Evolutionary conservation across 306 rosid genomes (phyloP).

Genomic region (Rosa persica): DNA sequence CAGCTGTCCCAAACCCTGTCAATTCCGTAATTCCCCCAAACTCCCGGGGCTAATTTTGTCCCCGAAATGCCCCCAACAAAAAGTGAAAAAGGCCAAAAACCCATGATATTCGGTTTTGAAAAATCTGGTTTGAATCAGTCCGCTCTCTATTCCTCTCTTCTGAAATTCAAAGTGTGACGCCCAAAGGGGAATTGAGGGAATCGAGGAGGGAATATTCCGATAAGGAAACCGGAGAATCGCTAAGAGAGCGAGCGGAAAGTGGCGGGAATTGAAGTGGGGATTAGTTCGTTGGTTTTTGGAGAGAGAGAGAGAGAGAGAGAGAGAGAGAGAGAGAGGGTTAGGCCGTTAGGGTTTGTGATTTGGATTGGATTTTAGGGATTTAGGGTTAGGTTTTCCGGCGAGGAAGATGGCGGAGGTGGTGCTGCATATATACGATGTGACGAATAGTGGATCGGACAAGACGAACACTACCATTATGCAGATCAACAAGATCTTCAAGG

Average conservation of each 20-base stretch:
- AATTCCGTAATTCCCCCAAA: constrained; percentile 15
- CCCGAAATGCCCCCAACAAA: background rate
- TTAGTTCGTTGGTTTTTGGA: background rate
- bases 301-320: background rate
- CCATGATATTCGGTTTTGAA: background rate
- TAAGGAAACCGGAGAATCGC: background rate
- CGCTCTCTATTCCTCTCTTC: background rate
- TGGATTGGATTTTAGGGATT: constrained; percentile 20
- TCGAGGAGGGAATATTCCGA: constrained; percentile 29
- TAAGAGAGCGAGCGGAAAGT: background rate
- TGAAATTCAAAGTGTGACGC: background rate
- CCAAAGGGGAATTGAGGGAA: constrained; percentile 23
- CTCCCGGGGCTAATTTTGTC: background rate
- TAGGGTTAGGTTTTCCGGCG: constrained; percentile 21
- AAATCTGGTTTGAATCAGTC: background rate
- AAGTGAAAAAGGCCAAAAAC: background rate
- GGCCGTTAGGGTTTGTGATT: constrained; percentile 9
- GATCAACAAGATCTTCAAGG: constrained; percentile 98
- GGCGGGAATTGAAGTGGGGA: constrained; percentile 14
- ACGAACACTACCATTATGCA: constrained; percentile 90
- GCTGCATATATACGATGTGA: constrained; percentile 87
- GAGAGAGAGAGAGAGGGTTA: constrained; percentile 8
- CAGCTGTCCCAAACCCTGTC: constrained; percentile 33
- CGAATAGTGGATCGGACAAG: constrained; percentile 98
- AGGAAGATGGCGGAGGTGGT: constrained; percentile 74